Conservation (phyloP, 108 stramenopile genomes). For the Epithemia pelagica region DNA sequence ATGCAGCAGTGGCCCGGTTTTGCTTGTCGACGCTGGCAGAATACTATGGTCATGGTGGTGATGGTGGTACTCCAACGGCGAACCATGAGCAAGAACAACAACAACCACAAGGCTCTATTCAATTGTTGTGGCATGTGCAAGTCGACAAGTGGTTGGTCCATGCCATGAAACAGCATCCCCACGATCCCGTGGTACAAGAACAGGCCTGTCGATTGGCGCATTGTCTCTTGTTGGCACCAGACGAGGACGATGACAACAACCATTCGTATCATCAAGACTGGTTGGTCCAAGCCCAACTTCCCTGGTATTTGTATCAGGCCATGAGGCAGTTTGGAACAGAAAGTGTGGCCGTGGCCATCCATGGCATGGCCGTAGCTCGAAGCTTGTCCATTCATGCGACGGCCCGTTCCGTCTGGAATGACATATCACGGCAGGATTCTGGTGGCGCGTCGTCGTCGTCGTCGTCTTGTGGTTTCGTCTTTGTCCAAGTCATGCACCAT, state of each 20-base stretch:
- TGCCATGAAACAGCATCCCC: slow-evolving; percentile 19
- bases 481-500: slow-evolving; percentile 17
- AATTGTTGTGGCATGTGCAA: neutral
- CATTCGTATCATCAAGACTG: too few relatives aligned
- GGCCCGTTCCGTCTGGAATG: too few relatives aligned
- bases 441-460: too few relatives aligned
- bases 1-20: neutral
- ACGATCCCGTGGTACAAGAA: slow-evolving; percentile 14
- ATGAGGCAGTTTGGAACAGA: neutral
- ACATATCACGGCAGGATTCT: slow-evolving; percentile 4
- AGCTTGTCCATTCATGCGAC: neutral
- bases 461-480: too few relatives aligned
- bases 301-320: neutral
- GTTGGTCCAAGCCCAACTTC: neutral
- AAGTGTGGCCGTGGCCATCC: neutral
- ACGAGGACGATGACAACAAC: too few relatives aligned
- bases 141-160: slow-evolving; percentile 2
- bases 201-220: too few relatives aligned
- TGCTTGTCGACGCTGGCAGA: too few relatives aligned
- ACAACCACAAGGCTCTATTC: too few relatives aligned
- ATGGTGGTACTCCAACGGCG: too few relatives aligned
- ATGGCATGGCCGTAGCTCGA: neutral
- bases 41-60: too few relatives aligned
- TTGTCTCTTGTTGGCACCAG: too few relatives aligned
- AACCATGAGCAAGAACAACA: too few relatives aligned